Conservation (phyloP, 352 stramenopile genomes). For the Plasmopara halstedii region DNA sequence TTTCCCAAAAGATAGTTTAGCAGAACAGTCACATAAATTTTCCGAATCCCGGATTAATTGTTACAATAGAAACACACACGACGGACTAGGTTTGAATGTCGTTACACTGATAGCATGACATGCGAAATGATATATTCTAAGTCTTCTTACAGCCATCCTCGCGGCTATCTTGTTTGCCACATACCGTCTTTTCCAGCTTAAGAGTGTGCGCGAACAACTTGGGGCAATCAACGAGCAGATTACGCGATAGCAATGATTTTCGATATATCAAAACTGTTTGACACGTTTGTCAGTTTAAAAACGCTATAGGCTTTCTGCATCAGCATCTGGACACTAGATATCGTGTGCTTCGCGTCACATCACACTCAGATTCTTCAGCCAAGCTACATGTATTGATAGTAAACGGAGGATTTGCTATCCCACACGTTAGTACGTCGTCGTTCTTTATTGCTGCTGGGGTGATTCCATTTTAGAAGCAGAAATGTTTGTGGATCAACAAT, state of each 20-base stretch:
- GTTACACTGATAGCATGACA: too few relatives aligned
- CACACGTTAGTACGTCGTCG: conserved; percentile 40
- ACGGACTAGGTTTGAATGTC: too few relatives aligned
- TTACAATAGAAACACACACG: too few relatives aligned
- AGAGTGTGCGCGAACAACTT: conserved; percentile 29
- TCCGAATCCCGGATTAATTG: too few relatives aligned
- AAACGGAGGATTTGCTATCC: conserved; percentile 39
- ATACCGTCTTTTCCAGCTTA: conserved; percentile 52
- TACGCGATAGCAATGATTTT: conserved; percentile 11
- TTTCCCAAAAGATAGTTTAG: too few relatives aligned
- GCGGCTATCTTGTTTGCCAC: conserved; percentile 48
- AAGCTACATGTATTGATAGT: conserved; percentile 43
- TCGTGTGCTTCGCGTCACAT: conserved; percentile 39
- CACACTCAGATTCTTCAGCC: conserved; percentile 5
- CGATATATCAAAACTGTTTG: conserved; percentile 1
- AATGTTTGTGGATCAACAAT: conserved; percentile 37
- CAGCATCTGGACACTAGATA: conserved; percentile 39
- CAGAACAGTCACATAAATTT: too few relatives aligned
- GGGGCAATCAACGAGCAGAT: conserved; percentile 30
- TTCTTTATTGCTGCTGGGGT: conserved; percentile 1
- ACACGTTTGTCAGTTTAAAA: conserved; percentile 40
- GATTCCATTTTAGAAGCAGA: conserved; percentile 31
- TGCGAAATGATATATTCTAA: neutral
- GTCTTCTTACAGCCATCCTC: conserved; percentile 35
- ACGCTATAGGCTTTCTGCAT: conserved; percentile 32